Evolutionary conservation across 805 yeast genomes (phyloP), one percentile per base, ranked within the genome.

Genomic region (Candida tammaniensis): DNA sequence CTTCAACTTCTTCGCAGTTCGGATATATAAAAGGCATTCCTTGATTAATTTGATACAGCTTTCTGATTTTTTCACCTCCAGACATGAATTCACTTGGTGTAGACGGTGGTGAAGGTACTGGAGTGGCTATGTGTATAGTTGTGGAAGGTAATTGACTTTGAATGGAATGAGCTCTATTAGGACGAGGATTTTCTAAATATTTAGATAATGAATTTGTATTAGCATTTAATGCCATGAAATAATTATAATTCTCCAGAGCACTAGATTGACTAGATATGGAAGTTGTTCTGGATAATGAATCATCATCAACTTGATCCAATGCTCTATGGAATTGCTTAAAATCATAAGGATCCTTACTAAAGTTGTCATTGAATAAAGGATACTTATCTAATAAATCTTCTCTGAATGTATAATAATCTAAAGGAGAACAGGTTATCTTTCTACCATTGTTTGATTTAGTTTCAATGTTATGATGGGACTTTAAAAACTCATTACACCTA

Each of bases 331-430:
- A 43, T 2, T 51, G 50, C 12, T 38, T 28, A 29, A 47, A 45
- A 24, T 51, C 53, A 31, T 24, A 36, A 9, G 31, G 33, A 20
- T 34, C 32, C 12, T 26, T 34, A 7, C 18, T 29, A 12, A 23
- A 8, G 0, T 83, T 78, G 3, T 74, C 81, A 79, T 10, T 83
- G 76, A 4, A 81, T 4, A 85, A 61, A 0, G 98, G 97, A 52
- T 79, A 91, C 41, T 95, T 72, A 8, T 86, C 74, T 4, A 69
- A 55, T 3, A 89, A 55, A 40, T 86, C 94, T 33, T 84, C 85
- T 41, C 87, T 68, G 51, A 85, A 88, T 5, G 84, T 78, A 49
- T 78, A 80, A 52, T 86, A 91, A 44, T 89, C 95, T n/a, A 86
- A 57, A 0, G 96, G 95, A 0, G 95, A 80, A 7, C 89, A 80